These are phyloP conservation scores for Babesia gibsoni DNA, from an alignment of 169 alveolate genomes.

Conservation along the genomic window DNA sequence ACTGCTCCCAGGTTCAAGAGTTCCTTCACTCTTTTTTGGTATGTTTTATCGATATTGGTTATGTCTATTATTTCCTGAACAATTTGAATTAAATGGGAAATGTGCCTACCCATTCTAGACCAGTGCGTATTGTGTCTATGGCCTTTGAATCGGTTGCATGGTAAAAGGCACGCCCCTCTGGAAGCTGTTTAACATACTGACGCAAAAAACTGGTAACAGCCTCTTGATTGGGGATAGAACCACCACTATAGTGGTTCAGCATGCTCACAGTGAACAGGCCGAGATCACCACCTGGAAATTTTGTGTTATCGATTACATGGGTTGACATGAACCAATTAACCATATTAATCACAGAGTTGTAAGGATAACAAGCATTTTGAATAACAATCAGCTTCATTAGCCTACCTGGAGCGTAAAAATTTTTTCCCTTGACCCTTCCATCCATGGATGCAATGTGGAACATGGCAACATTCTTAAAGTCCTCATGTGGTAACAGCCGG, in stretches of 20 bases:
- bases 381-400: neutral
- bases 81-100: neutral
- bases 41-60: conserved; percentile 10
- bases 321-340: neutral
- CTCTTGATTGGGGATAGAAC: conserved; percentile 7
- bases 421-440: conserved; percentile 21
- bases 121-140: conserved; percentile 6
- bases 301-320: neutral
- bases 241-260: conserved; percentile 19
- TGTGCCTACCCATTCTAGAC: conserved; percentile 45
- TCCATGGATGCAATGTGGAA: conserved; percentile 55
- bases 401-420: conserved; percentile 59
- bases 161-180: conserved; percentile 28
- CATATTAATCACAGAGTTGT: neutral
- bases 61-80: conserved; percentile 55
- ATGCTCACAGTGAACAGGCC: conserved; percentile 44
- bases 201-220: conserved; percentile 26
- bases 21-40: conserved; percentile 30
- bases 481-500: conserved; percentile 47
- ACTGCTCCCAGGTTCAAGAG: conserved; percentile 7
- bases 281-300: conserved; percentile 58
- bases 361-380: neutral
- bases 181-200: conserved; percentile 21
- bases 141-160: conserved; percentile 56
- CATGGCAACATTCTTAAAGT: conserved; percentile 24